phyloP scores from a whole-genome alignment of 306 rosid species.

The Prunus mume region DNA sequence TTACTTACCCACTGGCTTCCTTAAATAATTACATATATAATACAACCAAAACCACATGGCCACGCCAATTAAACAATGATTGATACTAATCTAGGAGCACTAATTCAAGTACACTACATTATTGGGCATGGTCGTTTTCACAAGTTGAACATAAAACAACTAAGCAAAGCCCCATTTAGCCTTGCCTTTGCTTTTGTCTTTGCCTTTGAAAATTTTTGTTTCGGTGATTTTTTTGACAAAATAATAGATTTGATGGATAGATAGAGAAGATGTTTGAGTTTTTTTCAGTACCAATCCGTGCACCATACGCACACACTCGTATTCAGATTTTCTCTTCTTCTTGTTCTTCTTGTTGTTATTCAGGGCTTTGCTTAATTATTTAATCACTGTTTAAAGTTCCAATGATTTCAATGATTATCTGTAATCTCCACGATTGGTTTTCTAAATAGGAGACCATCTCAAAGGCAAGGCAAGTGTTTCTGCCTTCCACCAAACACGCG shows the following conservation, averaged over 20 bases:
- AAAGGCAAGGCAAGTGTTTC: slow-evolving; percentile 15
- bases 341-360: not conserved
- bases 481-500: slow-evolving; percentile 21
- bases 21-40: not conserved
- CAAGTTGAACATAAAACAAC: not conserved
- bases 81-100: slow-evolving; percentile 15
- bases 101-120: slow-evolving; percentile 7
- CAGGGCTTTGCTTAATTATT: not conserved
- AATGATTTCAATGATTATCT: slow-evolving; percentile 40
- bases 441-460: slow-evolving; percentile 34
- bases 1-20: not conserved
- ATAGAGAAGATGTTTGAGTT: not conserved
- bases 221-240: not conserved
- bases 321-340: no score
- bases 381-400: slow-evolving; percentile 23
- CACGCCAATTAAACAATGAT: slow-evolving; percentile 10
- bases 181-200: not conserved
- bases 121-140: slow-evolving; percentile 24
- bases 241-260: not conserved
- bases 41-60: slow-evolving; percentile 5
- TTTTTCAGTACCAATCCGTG: slow-evolving; percentile 8
- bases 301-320: slow-evolving; percentile 7
- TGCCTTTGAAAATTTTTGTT: not conserved
- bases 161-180: not conserved
- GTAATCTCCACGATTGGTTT: slow-evolving; percentile 33